phyloP scores from a whole-genome alignment of 2,329 filamentous ascomycete genomes.

The Claviceps arundinis region DNA sequence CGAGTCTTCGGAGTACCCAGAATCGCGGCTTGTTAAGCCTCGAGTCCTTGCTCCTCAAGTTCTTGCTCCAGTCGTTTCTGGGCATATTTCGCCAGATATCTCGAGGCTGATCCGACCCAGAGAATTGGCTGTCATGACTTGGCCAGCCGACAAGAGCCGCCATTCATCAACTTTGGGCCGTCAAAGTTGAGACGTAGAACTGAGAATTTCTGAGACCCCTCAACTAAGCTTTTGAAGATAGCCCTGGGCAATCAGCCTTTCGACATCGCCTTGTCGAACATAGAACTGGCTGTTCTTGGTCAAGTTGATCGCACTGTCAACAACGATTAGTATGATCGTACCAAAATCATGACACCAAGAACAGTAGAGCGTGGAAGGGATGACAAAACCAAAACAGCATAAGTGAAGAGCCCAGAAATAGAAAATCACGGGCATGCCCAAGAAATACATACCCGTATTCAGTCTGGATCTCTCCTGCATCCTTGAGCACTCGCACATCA shows the following conservation, averaged over 20 bases:
- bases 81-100: background rate
- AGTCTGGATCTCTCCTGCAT: slow-evolving; percentile 96
- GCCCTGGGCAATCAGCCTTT: slow-evolving; percentile 83
- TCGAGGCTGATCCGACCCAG: too few species aligned
- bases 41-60: background rate
- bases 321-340: slow-evolving; percentile 8
- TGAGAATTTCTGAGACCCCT: slow-evolving; percentile 16
- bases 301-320: slow-evolving; percentile 71
- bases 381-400: background rate
- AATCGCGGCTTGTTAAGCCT: too few species aligned
- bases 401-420: too few species aligned
- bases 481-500: slow-evolving; percentile 87
- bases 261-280: slow-evolving; percentile 89
- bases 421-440: background rate
- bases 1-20: too few species aligned
- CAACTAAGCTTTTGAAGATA: slow-evolving; percentile 84
- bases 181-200: background rate
- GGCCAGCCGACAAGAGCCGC: background rate
- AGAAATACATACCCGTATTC: slow-evolving; percentile 64
- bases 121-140: background rate
- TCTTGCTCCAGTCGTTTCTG: background rate
- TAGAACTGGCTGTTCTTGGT: slow-evolving; percentile 98
- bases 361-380: background rate
- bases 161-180: background rate
- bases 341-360: background rate